Evolutionary conservation across 192 early-diverging fungal genomes (phyloP), one percentile per base, ranked within the genome.

Genomic region (Coemansia furcata): DNA sequence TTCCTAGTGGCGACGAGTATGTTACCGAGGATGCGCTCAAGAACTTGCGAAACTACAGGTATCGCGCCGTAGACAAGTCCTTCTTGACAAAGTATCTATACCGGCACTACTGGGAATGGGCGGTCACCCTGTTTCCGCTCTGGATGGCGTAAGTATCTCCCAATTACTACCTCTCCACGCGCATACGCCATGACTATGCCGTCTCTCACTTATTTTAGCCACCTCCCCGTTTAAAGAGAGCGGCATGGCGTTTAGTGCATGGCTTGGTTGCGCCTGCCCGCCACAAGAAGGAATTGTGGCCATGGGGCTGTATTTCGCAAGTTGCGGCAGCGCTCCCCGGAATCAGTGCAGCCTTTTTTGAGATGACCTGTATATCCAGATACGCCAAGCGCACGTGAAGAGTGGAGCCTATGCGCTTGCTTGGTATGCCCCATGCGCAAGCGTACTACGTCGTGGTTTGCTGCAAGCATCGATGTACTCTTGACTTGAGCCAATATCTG

Each of bases 41-140:
- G 67, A 89, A 90, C 82, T 78, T 94, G 73, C 85, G 85, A 68
- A 80, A 87, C 59, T 95, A 95, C 88, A 87, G 85, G 72, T 95
- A 95, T 76, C 80, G 83, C 29, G 85, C 90, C 14, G 84, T 92
- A 33, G 93, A 95, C 80, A 89, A 93, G 86, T 95, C 93, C 15
- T 89, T 88, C 40, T 74, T 93, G 29, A 88, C 92, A 36, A 87
- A 90, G 60, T 93, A 95, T 71, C 80, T 97, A 32, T 84, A 95
- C 29, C 84, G 77, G 30, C 93, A 89, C 69, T 97, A 95, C 77
- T 97, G 95, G 95, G 92, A 92, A 72, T 92, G 90, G 87, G 88
- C 89, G 17, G 90, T 95, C 33, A 90, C 88, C 11, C 74, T 94
- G 50, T 94, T 97, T 74, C 95, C 95, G 17, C 79, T 90, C 71